These are phyloP conservation scores for Endothia cerciana DNA, from an alignment of 2,329 filamentous ascomycete species.

Conservation along the genomic window DNA sequence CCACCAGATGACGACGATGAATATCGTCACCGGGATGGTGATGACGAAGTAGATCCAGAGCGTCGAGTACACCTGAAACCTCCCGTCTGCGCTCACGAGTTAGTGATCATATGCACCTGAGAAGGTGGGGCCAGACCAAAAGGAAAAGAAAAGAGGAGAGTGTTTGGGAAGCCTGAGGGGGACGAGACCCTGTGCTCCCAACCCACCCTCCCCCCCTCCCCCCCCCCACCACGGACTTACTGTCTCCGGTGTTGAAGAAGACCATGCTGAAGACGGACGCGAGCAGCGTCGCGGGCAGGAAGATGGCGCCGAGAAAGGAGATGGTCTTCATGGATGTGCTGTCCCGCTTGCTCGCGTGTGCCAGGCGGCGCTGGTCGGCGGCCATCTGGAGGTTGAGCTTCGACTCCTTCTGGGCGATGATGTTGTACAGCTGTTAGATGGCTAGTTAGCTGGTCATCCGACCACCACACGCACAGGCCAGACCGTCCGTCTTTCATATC, in stretches of 20 bases:
- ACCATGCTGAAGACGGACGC: conserved; percentile 69
- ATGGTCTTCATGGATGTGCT: conserved; percentile 69
- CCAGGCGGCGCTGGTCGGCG: conserved; percentile 61
- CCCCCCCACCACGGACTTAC: too few relatives aligned
- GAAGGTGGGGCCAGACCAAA: too few relatives aligned
- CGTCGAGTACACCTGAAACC: conserved; percentile 51
- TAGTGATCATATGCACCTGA: neutral
- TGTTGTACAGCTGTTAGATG: conserved; percentile 60
- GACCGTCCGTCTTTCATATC: too few relatives aligned
- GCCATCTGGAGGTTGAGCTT: conserved; percentile 67
- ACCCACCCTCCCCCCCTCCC: too few relatives aligned
- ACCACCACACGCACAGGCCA: too few relatives aligned
- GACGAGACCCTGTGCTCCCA: too few relatives aligned
- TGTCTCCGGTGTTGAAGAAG: conserved; percentile 64
- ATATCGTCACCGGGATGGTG: conserved; percentile 59
- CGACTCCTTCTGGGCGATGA: conserved; percentile 67
- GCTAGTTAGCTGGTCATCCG: neutral
- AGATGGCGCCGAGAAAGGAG: conserved; percentile 65
- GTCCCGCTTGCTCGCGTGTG: conserved; percentile 63
- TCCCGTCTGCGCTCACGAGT: conserved; percentile 33
- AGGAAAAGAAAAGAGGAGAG: neutral
- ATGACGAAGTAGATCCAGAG: conserved; percentile 69
- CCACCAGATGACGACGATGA: conserved; percentile 60
- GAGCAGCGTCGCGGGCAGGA: conserved; percentile 65
- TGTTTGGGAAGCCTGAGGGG: too few relatives aligned